phyloP scores from a whole-genome alignment of 345 rosid species.

The Gossypium bickii region DNA sequence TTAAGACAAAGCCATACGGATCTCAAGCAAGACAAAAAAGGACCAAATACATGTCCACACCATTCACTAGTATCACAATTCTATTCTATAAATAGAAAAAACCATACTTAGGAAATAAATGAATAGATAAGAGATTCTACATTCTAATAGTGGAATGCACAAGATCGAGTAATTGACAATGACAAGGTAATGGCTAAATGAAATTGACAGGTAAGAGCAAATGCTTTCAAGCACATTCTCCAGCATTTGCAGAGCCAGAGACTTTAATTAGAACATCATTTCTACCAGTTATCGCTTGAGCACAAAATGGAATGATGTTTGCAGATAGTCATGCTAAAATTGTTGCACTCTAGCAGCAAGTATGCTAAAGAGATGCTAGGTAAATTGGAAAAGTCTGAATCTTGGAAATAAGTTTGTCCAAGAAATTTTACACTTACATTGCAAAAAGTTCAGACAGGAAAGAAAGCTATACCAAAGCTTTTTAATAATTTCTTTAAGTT shows the following conservation, averaged over 20 bases:
- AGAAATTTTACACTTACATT: not conserved
- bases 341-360: not conserved
- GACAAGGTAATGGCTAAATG: conserved; percentile 3
- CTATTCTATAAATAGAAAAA: not conserved
- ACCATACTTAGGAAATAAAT: not conserved
- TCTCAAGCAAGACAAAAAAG: conserved; percentile 8
- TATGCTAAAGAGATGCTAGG: not conserved
- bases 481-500: not conserved
- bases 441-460: no score
- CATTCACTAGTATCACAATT: not conserved
- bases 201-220: not conserved
- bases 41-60: no score
- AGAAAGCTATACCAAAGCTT: not conserved
- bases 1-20: not conserved
- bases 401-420: not conserved
- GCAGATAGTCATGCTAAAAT: not conserved
- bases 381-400: not conserved
- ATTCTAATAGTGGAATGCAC: not conserved
- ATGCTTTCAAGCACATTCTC: not conserved
- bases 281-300: not conserved
- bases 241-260: not conserved
- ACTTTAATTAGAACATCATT: not conserved
- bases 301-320: not conserved
- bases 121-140: not conserved
- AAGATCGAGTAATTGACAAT: not conserved